A percentile compares a stretch with the other conserved stretches of the same genome.
phyloP scores from a whole-genome alignment of 495 filamentous ascomycete species.

The Cercophora sp. region DNA sequence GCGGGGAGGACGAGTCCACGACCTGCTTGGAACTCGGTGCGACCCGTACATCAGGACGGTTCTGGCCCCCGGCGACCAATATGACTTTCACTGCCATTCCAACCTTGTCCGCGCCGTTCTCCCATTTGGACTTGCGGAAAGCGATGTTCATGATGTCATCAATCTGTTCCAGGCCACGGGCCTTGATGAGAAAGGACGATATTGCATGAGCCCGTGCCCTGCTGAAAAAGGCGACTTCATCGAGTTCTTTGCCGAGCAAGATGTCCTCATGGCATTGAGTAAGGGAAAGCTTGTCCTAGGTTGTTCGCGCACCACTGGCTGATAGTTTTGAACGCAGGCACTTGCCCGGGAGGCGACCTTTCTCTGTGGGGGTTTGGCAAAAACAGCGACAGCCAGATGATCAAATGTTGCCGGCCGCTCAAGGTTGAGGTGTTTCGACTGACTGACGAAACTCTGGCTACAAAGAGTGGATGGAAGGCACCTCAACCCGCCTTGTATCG shows the following conservation, averaged over 20 bases:
- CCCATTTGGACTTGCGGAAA: conserved; percentile 62
- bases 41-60: conserved; percentile 72
- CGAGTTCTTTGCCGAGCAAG: conserved; percentile 74
- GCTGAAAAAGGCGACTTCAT: conserved; percentile 63
- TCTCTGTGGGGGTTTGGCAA: conserved; percentile 72
- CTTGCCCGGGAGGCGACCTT: conserved; percentile 60
- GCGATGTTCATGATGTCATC: conserved; percentile 75
- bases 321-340: conserved; percentile 33
- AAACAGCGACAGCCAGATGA: conserved; percentile 61
- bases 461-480: conserved; percentile 55
- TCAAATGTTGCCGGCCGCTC: conserved; percentile 67
- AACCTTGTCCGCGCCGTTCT: conserved; percentile 71
- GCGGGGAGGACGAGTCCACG: conserved; percentile 60
- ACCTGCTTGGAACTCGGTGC: conserved; percentile 72
- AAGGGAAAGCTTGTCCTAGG: no score
- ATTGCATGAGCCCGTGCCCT: conserved; percentile 73
- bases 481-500: conserved; percentile 55
- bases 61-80: conserved; percentile 57
- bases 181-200: conserved; percentile 63
- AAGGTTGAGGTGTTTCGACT: conserved; percentile 67
- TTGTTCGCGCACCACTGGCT: conserved; percentile 2
- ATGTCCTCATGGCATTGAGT: conserved; percentile 70
- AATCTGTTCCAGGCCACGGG: conserved; percentile 82
- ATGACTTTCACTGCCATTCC: conserved; percentile 78
- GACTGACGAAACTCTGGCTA: conserved; percentile 43